Evolutionary conservation across 2,329 filamentous ascomycete species (phyloP).

Genomic region (Ceratocystis colombiana): DNA sequence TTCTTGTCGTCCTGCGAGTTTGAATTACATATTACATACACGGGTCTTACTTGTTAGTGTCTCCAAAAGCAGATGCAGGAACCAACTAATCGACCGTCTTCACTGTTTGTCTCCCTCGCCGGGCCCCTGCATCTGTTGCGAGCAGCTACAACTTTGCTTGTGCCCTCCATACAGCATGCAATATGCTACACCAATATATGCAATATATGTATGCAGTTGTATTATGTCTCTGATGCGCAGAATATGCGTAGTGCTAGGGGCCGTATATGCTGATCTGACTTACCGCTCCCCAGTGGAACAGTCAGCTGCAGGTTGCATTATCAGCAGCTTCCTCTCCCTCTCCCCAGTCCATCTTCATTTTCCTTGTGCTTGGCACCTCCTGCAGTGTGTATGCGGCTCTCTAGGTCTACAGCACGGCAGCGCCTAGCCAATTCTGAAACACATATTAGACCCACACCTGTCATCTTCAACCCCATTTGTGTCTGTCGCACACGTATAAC

Average conservation of each 20-base stretch:
- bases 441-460: slow-evolving; percentile 5
- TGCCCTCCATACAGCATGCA: neutral
- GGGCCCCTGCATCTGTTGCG: neutral
- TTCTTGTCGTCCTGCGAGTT: too few species aligned
- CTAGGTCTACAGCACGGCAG: slow-evolving; percentile 8
- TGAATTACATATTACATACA: too few species aligned
- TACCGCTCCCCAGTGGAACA: too few species aligned
- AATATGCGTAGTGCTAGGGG: too few species aligned
- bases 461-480: slow-evolving; percentile 1
- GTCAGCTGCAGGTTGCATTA: too few species aligned
- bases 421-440: slow-evolving; percentile 12
- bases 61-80: neutral
- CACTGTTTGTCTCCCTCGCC: neutral
- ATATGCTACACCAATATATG: too few species aligned
- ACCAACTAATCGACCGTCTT: slow-evolving; percentile 1
- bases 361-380: neutral
- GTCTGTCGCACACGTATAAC: neutral
- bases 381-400: neutral
- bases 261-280: too few species aligned
- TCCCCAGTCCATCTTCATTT: neutral
- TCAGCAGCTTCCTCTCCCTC: neutral
- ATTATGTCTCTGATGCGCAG: too few species aligned
- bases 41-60: too few species aligned
- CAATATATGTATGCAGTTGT: too few species aligned
- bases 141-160: neutral